phyloP scores from a whole-genome alignment of 2,329 filamentous ascomycete genomes.

The Tolypocladium cylindrosporum region DNA sequence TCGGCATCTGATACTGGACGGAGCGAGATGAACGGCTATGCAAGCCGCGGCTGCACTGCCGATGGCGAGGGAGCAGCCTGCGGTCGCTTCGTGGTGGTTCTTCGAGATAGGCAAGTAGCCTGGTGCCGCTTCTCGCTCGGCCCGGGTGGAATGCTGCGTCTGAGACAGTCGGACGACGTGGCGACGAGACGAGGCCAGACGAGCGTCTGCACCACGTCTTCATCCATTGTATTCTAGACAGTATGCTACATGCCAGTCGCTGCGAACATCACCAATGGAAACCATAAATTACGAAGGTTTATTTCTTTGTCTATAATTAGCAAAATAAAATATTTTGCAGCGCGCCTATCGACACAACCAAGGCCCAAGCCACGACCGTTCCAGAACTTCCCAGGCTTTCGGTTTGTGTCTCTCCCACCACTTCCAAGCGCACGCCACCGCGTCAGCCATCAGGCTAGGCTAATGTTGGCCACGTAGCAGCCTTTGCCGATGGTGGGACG shows the following conservation, averaged over 20 bases:
- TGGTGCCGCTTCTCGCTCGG: background rate
- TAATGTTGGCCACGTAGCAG: background rate
- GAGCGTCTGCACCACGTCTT: background rate
- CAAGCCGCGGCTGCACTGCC: background rate
- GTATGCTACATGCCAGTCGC: no score
- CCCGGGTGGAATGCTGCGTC: background rate
- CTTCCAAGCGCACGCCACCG: background rate
- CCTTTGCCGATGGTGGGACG: background rate
- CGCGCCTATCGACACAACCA: background rate
- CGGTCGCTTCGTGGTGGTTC: background rate
- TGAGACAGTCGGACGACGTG: background rate
- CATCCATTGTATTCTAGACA: background rate
- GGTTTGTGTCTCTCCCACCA: background rate
- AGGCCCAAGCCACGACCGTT: background rate
- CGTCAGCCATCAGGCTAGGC: background rate
- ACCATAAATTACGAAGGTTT: background rate
- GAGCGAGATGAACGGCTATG: background rate
- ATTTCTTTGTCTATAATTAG: background rate
- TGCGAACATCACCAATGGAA: background rate
- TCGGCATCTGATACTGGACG: background rate
- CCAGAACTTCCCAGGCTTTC: background rate
- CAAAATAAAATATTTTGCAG: no score
- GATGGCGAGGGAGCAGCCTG: background rate
- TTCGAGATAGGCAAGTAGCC: background rate
- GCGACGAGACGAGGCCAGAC: background rate